These are phyloP conservation scores for Fusarium camptoceras DNA, from an alignment of 2,329 filamentous ascomycete species.

Conservation along the genomic window DNA sequence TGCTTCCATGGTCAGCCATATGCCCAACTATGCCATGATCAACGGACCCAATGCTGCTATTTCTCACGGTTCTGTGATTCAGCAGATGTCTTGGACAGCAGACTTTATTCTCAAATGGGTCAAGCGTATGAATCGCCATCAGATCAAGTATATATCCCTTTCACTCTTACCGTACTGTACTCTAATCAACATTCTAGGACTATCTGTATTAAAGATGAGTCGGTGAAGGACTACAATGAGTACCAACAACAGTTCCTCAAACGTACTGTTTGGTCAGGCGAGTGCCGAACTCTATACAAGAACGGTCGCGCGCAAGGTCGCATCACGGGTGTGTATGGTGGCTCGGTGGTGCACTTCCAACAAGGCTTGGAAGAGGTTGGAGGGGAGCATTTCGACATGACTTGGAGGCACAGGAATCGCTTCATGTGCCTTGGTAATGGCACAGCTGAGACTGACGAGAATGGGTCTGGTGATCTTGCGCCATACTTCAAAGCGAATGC, in stretches of 20 bases:
- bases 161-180: rapidly evolving
- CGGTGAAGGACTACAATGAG: background rate
- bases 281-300: constrained; percentile 13
- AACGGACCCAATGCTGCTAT: constrained; percentile 1
- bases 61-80: constrained; percentile 1
- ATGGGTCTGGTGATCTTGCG: constrained; percentile 1
- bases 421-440: constrained; percentile 14
- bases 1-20: background rate
- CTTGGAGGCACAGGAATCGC: background rate
- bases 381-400: background rate
- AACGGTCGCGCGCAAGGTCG: background rate
- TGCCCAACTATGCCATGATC: constrained; percentile 7
- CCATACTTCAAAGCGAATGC: constrained; percentile 4
- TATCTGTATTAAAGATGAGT: constrained; percentile 3
- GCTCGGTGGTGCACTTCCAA: constrained; percentile 6
- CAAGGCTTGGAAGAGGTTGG: constrained; percentile 1
- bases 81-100: constrained; percentile 1
- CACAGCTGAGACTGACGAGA: background rate
- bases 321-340: background rate
- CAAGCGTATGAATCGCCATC: constrained; percentile 7
- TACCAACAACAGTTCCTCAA: constrained; percentile 1
- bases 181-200: background rate
- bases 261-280: background rate
- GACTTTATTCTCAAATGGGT: constrained; percentile 14
- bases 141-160: background rate